Percentiles rank a stretch among this genome's conserved stretches.
Conservation (phyloP, 2,329 filamentous ascomycete species). For the Alternaria brassicae region DNA sequence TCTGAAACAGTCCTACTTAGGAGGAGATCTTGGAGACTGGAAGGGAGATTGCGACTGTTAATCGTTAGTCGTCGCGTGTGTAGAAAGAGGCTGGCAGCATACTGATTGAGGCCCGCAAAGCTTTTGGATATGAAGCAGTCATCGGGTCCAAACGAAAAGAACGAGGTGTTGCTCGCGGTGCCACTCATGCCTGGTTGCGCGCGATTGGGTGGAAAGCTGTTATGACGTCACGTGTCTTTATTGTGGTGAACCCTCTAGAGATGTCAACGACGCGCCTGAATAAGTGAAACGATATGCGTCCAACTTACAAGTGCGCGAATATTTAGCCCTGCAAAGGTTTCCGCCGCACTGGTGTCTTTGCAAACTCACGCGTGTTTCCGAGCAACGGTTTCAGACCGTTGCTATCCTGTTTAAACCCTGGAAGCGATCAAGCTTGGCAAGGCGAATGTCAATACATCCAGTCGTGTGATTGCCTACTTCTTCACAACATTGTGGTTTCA, state of each 20-base stretch:
- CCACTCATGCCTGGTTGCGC: slow-evolving; percentile 34
- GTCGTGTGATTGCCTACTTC: slow-evolving; percentile 10
- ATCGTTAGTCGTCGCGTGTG: slow-evolving; percentile 7
- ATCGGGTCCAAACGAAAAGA: slow-evolving; percentile 46
- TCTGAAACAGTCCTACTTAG: slow-evolving; percentile 32
- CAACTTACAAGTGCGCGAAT: background rate
- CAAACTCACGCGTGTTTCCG: background rate
- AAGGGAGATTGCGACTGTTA: slow-evolving; percentile 39
- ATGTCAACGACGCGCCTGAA: background rate
- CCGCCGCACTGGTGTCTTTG: background rate
- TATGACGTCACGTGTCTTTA: slow-evolving; percentile 39
- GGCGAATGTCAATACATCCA: slow-evolving; percentile 17
- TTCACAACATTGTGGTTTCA: slow-evolving; percentile 8
- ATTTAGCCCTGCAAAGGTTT: background rate
- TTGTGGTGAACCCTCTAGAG: background rate
- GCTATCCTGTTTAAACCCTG: slow-evolving; percentile 43
- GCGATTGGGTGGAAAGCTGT: slow-evolving; percentile 30
- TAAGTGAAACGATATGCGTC: background rate
- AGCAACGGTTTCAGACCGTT: background rate
- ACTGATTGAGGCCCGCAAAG: slow-evolving; percentile 43
- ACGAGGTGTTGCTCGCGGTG: slow-evolving; percentile 31
- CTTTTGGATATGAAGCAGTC: slow-evolving; percentile 46
- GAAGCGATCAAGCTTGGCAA: slow-evolving; percentile 41
- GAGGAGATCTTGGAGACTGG: slow-evolving; percentile 37
- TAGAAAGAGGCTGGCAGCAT: slow-evolving; percentile 7